Evolutionary conservation across 2,329 filamentous ascomycete species (phyloP).

Genomic region (Zalaria obscura): DNA sequence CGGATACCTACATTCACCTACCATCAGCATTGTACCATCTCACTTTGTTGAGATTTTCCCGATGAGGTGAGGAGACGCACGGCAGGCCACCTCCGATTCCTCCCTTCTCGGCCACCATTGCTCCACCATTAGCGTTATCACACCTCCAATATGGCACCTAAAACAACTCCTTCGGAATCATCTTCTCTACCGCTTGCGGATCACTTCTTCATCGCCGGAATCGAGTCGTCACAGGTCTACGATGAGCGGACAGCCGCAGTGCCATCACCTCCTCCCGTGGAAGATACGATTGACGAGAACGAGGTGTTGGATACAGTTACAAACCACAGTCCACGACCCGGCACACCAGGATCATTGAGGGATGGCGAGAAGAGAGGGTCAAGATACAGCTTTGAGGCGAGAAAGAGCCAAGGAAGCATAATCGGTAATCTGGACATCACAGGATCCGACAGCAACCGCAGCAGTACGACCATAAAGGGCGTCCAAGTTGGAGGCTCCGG

Average conservation of each 20-base stretch:
- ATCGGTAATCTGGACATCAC: slow-evolving; percentile 27
- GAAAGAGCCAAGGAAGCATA: slow-evolving; percentile 37
- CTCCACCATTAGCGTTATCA: neutral
- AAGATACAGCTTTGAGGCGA: slow-evolving; percentile 30
- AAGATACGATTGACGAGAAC: slow-evolving; percentile 46
- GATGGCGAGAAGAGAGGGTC: slow-evolving; percentile 23
- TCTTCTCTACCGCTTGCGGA: slow-evolving; percentile 43
- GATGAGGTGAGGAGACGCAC: neutral
- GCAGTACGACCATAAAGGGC: slow-evolving; percentile 47
- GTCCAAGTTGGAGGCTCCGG: slow-evolving; percentile 22
- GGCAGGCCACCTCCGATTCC: neutral
- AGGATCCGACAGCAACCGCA: slow-evolving; percentile 45
- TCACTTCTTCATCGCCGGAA: slow-evolving; percentile 50
- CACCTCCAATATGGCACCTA: slow-evolving; percentile 6
- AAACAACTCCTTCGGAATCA: slow-evolving; percentile 1
- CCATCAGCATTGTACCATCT: neutral
- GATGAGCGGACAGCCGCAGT: slow-evolving; percentile 24
- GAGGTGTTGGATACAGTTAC: slow-evolving; percentile 34
- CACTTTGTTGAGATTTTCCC: neutral
- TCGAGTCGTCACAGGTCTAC: slow-evolving; percentile 37
- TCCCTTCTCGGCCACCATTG: neutral
- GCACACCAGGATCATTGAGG: slow-evolving; percentile 27
- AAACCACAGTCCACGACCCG: slow-evolving; percentile 25
- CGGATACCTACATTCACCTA: neutral
- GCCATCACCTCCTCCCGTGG: slow-evolving; percentile 16